phyloP scores from a whole-genome alignment of 2,329 filamentous ascomycete genomes.

The Penicillium sp. region DNA sequence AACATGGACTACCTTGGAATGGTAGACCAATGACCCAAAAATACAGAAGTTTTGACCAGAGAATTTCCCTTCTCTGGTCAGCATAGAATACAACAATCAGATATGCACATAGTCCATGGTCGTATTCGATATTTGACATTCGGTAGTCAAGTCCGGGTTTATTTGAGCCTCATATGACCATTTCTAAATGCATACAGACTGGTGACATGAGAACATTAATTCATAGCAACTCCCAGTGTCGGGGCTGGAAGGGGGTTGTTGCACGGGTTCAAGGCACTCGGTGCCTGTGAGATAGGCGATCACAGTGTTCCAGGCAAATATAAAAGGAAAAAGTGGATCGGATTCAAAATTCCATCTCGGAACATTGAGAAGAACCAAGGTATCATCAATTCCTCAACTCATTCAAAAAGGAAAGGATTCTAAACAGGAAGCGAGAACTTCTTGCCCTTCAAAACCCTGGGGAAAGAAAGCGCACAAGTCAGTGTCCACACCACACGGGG shows the following conservation, averaged over 20 bases:
- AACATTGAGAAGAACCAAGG: background rate
- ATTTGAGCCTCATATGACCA: background rate
- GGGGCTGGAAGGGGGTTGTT: background rate
- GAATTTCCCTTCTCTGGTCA: background rate
- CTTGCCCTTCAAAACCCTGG: slow-evolving; percentile 73
- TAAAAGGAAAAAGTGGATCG: background rate
- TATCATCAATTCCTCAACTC: background rate
- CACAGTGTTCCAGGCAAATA: background rate
- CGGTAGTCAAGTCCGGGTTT: background rate
- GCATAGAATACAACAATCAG: background rate
- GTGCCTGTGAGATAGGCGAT: background rate
- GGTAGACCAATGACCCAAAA: background rate
- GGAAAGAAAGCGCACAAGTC: background rate
- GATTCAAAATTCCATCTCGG: background rate
- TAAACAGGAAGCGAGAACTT: slow-evolving; percentile 84
- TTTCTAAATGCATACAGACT: background rate
- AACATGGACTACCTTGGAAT: background rate
- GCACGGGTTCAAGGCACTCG: background rate
- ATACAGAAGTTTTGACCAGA: background rate
- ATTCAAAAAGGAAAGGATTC: slow-evolving; percentile 18
- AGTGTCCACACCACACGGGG: background rate
- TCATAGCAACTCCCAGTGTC: background rate
- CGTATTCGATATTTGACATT: background rate
- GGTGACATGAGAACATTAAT: slow-evolving; percentile 4
- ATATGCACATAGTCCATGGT: background rate